phyloP scores from a whole-genome alignment of 1,284 basidiomycete species.

The Agaricales sp. region DNA sequence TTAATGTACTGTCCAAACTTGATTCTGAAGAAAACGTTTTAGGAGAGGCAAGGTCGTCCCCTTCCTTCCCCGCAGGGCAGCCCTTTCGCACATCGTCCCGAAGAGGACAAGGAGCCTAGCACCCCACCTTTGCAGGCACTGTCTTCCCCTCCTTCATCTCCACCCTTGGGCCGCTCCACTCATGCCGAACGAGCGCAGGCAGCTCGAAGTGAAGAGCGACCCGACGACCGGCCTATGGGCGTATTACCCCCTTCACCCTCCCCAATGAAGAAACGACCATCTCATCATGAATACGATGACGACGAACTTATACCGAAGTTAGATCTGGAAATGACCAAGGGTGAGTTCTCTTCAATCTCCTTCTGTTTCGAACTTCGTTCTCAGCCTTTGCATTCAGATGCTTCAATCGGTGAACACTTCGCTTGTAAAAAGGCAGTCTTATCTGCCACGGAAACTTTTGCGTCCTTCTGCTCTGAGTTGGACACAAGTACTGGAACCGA shows the following conservation, averaged over 20 bases:
- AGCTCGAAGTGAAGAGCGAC: slow-evolving; percentile 27
- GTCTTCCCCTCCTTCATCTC: slow-evolving; percentile 20
- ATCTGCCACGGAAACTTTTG: not conserved
- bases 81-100: slow-evolving; percentile 2
- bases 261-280: slow-evolving; percentile 29
- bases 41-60: slow-evolving; percentile 7
- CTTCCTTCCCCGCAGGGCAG: slow-evolving; percentile 9
- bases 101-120: not conserved
- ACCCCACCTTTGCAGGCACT: slow-evolving; percentile 13
- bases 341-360: not conserved
- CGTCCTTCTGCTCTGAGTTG: not conserved
- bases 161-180: slow-evolving; percentile 38
- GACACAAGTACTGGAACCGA: not conserved
- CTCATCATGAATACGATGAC: slow-evolving; percentile 13
- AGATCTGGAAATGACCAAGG: slow-evolving; percentile 15
- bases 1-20: too few species aligned
- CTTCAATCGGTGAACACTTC: too few species aligned
- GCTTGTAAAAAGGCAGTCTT: not conserved
- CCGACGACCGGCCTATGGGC: slow-evolving; percentile 32
- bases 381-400: too few species aligned
- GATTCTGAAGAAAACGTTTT: not conserved
- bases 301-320: slow-evolving; percentile 37
- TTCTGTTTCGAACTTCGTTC: not conserved
- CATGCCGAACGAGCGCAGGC: slow-evolving; percentile 33
- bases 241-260: slow-evolving; percentile 56